Conservation (phyloP, 768 basidiomycete species). For the Amyloporia xantha region DNA sequence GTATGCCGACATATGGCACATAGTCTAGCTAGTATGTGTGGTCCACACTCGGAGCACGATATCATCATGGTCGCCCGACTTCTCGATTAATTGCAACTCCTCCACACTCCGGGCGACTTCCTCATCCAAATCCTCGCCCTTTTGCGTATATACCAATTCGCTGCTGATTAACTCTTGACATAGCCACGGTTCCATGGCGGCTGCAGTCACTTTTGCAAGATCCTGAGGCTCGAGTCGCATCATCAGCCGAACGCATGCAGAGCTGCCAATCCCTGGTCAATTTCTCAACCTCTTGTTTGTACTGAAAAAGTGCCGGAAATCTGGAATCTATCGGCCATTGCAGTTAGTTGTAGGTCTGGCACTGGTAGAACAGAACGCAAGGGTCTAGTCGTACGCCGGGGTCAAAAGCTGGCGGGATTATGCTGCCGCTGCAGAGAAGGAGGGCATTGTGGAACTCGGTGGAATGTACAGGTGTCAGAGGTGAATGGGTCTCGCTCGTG, state of each 20-base stretch:
- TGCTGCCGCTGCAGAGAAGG: no score
- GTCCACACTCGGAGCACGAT: slow-evolving; percentile 56
- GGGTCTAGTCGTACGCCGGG: no score
- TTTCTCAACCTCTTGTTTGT: no score
- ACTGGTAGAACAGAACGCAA: no score
- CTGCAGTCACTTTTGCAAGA: slow-evolving; percentile 33
- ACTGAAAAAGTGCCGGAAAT: no score
- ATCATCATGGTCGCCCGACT: slow-evolving; percentile 52
- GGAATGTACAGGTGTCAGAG: no score
- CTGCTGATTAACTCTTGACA: slow-evolving; percentile 37
- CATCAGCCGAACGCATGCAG: neutral
- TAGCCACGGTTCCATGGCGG: slow-evolving; percentile 25
- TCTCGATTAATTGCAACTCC: slow-evolving; percentile 41
- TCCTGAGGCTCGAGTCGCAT: slow-evolving; percentile 26
- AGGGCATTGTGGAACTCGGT: no score
- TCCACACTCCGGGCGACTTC: slow-evolving; percentile 31
- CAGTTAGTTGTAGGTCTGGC: no score
- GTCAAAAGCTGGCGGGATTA: no score
- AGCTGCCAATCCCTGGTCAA: no score
- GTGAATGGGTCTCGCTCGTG: no score
- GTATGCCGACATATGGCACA: neutral
- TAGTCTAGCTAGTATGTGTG: slow-evolving; percentile 20
- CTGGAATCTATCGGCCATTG: no score
- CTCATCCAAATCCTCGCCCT: slow-evolving; percentile 33
- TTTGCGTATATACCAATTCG: slow-evolving; percentile 50